Evolutionary conservation across 169 alveolate species (phyloP).

Genomic region (Plasmodium adleri): DNA sequence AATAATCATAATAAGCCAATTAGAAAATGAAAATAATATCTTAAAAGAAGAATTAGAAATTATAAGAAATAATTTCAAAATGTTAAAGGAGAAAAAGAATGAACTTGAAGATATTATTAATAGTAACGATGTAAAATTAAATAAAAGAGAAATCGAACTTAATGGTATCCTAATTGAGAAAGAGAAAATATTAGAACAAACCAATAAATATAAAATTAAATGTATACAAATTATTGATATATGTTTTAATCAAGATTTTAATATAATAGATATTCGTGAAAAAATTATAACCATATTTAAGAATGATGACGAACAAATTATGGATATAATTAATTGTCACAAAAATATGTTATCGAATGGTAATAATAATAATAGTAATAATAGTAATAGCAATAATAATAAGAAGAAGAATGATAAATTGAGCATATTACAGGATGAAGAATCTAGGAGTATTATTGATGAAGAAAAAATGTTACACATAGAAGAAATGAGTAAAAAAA

Average conservation of each 20-base stretch:
- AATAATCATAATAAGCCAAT: conserved; percentile 20
- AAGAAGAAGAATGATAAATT: conserved; percentile 3
- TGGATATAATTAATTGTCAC: conserved; percentile 60
- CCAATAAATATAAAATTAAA: conserved; percentile 44
- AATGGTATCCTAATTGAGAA: conserved; percentile 51
- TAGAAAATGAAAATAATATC: conserved; percentile 58
- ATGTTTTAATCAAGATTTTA: conserved; percentile 71
- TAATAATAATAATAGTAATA: conserved; percentile 3
- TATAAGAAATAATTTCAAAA: conserved; percentile 37
- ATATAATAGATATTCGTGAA: conserved; percentile 57
- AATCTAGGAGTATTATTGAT: background rate
- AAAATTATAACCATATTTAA: conserved; percentile 44
- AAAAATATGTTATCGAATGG: conserved; percentile 27
- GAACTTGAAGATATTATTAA: conserved; percentile 54
- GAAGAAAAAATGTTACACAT: conserved; percentile 52
- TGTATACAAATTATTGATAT: conserved; percentile 74
- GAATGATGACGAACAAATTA: conserved; percentile 66
- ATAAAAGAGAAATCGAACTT: conserved; percentile 44
- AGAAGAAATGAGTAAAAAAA: conserved; percentile 75
- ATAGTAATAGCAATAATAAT: background rate
- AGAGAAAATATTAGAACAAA: conserved; percentile 32
- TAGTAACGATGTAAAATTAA: conserved; percentile 34
- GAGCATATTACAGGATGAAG: conserved; percentile 13
- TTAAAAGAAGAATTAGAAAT: conserved; percentile 49
- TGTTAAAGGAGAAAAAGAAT: conserved; percentile 42